Evolutionary conservation across 176 grass and related monocot genomes (phyloP).

Genomic region (Puccinellia tenuiflora): DNA sequence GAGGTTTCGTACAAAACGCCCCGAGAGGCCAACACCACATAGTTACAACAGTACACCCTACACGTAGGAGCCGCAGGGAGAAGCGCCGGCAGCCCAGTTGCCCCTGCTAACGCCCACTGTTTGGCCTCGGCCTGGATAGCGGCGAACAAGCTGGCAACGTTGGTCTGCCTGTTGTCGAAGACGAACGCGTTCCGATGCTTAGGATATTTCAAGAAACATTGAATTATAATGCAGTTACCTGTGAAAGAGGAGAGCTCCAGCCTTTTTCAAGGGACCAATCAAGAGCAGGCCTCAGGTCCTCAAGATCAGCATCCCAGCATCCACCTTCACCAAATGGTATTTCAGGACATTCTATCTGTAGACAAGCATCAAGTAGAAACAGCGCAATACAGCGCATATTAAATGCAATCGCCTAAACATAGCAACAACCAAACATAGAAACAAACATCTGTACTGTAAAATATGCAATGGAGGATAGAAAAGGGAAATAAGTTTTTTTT

Average conservation of each 20-base stretch:
- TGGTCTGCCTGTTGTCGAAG: too few species aligned
- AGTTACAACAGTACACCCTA: too few species aligned
- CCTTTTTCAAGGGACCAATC: slow-evolving; percentile 47
- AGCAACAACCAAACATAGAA: neutral
- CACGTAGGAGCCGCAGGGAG: too few species aligned
- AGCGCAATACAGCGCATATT: neutral
- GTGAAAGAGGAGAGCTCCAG: slow-evolving; percentile 41
- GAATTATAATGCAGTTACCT: slow-evolving; percentile 14
- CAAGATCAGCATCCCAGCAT: slow-evolving; percentile 5
- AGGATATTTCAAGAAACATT: neutral
- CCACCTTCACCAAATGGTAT: slow-evolving; percentile 42
- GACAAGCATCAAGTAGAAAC: slow-evolving; percentile 9
- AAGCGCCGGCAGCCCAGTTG: too few species aligned
- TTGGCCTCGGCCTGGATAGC: too few species aligned
- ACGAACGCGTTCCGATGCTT: too few species aligned
- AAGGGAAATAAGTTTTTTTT: neutral
- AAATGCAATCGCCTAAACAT: neutral
- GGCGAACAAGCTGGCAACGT: too few species aligned
- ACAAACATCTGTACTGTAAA: neutral
- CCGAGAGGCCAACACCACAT: too few species aligned
- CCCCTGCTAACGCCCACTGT: too few species aligned
- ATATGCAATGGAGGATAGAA: neutral
- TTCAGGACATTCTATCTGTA: slow-evolving; percentile 36
- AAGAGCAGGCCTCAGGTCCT: slow-evolving; percentile 42
- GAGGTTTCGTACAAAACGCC: too few species aligned